These are phyloP conservation scores for Apiospora hydei DNA, from an alignment of 2,329 filamentous ascomycete genomes.

Conservation along the genomic window DNA sequence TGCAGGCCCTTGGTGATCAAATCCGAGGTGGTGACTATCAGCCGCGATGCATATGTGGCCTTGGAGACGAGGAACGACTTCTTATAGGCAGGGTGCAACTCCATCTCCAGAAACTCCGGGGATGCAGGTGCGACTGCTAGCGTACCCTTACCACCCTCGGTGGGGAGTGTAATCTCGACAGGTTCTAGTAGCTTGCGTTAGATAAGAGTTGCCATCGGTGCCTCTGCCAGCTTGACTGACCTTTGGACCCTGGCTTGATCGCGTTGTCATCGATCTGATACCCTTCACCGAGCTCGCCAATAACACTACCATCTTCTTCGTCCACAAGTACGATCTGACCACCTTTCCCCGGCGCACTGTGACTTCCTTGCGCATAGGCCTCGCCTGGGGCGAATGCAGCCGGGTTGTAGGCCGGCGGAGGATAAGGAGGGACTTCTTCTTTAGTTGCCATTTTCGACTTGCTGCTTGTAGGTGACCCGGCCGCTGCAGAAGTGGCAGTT, in stretches of 20 bases:
- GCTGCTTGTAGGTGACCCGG: slow-evolving; percentile 40
- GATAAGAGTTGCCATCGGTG: not conserved
- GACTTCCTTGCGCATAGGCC: slow-evolving; percentile 72
- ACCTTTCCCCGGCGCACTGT: slow-evolving; percentile 58
- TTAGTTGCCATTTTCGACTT: slow-evolving; percentile 50
- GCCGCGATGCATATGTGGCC: slow-evolving; percentile 84
- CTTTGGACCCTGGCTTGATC: slow-evolving; percentile 88
- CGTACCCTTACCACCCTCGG: slow-evolving; percentile 66
- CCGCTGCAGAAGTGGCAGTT: slow-evolving; percentile 33
- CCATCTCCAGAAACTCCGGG: slow-evolving; percentile 76
- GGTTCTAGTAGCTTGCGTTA: slow-evolving; percentile 62
- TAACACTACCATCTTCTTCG: slow-evolving; percentile 94
- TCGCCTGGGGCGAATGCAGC: slow-evolving; percentile 81
- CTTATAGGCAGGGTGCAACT: slow-evolving; percentile 89
- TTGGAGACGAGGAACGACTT: slow-evolving; percentile 86
- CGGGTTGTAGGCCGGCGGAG: slow-evolving; percentile 75
- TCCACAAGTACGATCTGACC: slow-evolving; percentile 92
- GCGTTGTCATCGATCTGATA: slow-evolving; percentile 79
- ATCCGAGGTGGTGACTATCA: slow-evolving; percentile 88
- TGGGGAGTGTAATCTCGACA: slow-evolving; percentile 78
- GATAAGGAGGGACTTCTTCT: slow-evolving; percentile 47
- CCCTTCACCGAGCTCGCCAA: slow-evolving; percentile 87
- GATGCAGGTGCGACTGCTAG: slow-evolving; percentile 71
- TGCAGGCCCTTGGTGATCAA: slow-evolving; percentile 81
- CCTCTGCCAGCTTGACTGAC: slow-evolving; percentile 56